Conservation (phyloP, 148 eudicot genomes). For the Persicaria maculosa region DNA sequence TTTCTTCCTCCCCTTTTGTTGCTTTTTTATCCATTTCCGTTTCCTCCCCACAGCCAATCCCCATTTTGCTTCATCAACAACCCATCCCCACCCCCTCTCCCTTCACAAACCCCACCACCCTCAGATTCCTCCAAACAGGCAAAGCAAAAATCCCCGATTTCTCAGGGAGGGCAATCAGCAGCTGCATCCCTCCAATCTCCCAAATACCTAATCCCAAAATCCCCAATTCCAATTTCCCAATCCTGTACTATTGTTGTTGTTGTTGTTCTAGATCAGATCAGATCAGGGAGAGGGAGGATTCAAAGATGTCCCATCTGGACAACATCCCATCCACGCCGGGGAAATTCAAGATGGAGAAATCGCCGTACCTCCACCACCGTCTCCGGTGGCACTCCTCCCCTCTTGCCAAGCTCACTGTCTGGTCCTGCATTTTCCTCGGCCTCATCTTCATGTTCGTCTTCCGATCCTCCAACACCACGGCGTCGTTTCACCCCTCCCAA, state of each 20-base stretch:
- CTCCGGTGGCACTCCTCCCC: slow-evolving; percentile 40
- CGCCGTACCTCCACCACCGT: slow-evolving; percentile 41
- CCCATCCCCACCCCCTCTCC: not conserved
- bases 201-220: not conserved
- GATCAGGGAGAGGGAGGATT: slow-evolving; percentile 20
- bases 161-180: not conserved
- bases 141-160: not conserved
- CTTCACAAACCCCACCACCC: not conserved
- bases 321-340: slow-evolving; percentile 55
- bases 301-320: slow-evolving; percentile 41
- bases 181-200: not conserved
- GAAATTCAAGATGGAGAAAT: slow-evolving; percentile 64
- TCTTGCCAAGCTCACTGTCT: slow-evolving; percentile 48
- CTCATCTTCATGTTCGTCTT: slow-evolving; percentile 24
- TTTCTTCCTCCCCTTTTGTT: not conserved
- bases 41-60: not conserved
- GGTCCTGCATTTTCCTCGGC: slow-evolving; percentile 54
- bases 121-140: not conserved
- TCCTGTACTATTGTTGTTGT: not conserved
- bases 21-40: not conserved
- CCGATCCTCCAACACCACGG: slow-evolving; percentile 14
- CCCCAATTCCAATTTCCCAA: not conserved
- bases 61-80: slow-evolving; percentile 9
- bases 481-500: slow-evolving; percentile 2
- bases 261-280: not conserved